A percentile compares a stretch with the other conserved stretches of the same genome.
These are phyloP conservation scores for Tetrapisispora phaffii DNA, from an alignment of 805 yeast genomes.

Conservation along the genomic window DNA sequence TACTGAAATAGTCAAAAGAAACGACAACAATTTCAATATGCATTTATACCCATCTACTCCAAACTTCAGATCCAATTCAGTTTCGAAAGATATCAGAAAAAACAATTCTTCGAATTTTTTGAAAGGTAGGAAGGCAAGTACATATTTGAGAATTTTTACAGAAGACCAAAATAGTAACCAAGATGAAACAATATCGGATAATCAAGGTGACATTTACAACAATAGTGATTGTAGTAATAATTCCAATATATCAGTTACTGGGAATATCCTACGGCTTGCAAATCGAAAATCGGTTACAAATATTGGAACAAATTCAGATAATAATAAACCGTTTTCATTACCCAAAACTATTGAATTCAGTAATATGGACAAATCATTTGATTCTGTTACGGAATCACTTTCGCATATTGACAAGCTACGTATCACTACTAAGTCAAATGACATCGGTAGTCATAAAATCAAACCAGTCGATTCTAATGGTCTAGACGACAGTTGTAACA, in stretches of 20 bases:
- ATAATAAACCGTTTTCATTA: not conserved
- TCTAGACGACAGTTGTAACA: not conserved
- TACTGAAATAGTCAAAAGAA: not conserved
- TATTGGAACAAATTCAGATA: not conserved
- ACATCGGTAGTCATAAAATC: not conserved
- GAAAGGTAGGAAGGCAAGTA: constrained; percentile 30
- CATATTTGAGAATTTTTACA: constrained; percentile 25
- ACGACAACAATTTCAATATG: not conserved
- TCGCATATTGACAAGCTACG: not conserved
- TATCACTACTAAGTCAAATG: not conserved
- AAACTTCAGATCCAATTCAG: not conserved
- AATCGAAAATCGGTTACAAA: not conserved
- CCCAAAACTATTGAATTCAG: not conserved
- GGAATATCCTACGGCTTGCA: not conserved
- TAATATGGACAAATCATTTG: not conserved
- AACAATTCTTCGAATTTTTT: constrained; percentile 9
- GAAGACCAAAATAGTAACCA: constrained; percentile 17
- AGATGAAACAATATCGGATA: not conserved
- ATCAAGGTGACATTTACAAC: not conserved
- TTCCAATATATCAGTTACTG: not conserved
- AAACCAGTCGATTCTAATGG: not conserved
- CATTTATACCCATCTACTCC: not conserved
- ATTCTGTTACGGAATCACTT: not conserved
- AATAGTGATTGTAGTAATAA: not conserved
- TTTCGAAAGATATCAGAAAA: not conserved